Base-by-base conservation (phyloP, 176 grass and related monocot genomes). In the Rhipidocladum racemiflorum region DNA sequence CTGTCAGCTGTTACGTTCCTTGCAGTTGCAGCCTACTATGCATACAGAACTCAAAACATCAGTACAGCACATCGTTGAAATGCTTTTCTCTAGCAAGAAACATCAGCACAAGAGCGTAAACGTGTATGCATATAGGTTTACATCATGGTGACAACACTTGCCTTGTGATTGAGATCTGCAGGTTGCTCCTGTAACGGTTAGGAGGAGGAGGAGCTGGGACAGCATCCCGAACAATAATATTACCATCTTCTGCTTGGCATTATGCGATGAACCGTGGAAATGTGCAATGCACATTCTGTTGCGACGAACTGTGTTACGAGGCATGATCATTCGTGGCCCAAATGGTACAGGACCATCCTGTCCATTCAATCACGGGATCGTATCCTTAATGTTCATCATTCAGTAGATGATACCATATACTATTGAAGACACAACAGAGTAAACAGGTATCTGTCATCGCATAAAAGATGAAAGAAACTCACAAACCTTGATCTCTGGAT, bases 401-500 rank as follows among this genome's bases (percentile, higher is more conserved):
- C 51, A 54, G 18, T 54, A 3, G 6, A 18, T 51, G 18, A 54
- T 40, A 40, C 39, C 39, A 9, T 40, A 54, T 54, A 7, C 51
- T 54, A 20, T 20, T 55, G 51, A 55, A 55, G 18, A n/a, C 51
- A 55, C 53, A 53, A 53, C 49, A 20, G 20, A 53, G 49, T 16
- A 57, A 56, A 23, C 21, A 56, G 3, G 38, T 7, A 34, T 16
- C 14, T 9, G 29, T 29, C 29, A 65, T 35, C 30, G 2, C 29
- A 17, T 34, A 12, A 45, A 75, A 43, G 49, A 28, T 40, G 25
- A 15, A 68, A 88, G 28, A 20, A 69, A 63, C 23, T 53, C 21
- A 81, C 65, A 75, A n/a, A 97, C 94, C 94, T 92, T 89, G 42
- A 97, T 97, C 55, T 97, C 91, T 43, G 94, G 94, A 75, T 97